phyloP scores from a whole-genome alignment of 805 yeast species.

The Candida orba region DNA sequence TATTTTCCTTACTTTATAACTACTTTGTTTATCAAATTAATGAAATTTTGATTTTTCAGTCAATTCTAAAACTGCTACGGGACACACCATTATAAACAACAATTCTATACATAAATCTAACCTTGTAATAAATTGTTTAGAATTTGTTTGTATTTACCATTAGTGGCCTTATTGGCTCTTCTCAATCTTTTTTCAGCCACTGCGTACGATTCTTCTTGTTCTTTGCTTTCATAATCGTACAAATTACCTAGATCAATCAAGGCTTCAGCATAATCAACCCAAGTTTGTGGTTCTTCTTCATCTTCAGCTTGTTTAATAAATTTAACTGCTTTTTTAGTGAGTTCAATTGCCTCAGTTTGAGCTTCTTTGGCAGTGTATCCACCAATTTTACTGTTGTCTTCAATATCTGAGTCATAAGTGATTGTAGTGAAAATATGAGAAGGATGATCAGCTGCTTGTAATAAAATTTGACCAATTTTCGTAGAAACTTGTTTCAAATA shows the following conservation, averaged over 20 bases:
- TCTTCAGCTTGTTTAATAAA: conserved; percentile 54
- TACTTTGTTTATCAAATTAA: not conserved
- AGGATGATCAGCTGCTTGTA: conserved; percentile 61
- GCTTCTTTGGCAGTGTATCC: conserved; percentile 32
- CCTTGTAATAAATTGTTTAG: conserved; percentile 42
- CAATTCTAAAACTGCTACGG: conserved; percentile 1
- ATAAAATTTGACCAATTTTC: conserved; percentile 53
- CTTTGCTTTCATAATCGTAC: conserved; percentile 52
- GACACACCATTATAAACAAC: conserved; percentile 1
- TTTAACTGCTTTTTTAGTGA: conserved; percentile 46
- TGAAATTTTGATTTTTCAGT: not conserved
- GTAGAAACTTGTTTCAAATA: conserved; percentile 37
- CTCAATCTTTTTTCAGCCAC: conserved; percentile 63
- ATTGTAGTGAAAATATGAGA: conserved; percentile 46
- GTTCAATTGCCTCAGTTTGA: conserved; percentile 39
- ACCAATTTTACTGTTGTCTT: conserved; percentile 22
- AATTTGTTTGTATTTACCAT: conserved; percentile 63
- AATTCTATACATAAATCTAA: not conserved
- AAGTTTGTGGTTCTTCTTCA: conserved; percentile 68
- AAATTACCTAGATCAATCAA: conserved; percentile 73
- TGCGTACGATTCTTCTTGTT: conserved; percentile 59
- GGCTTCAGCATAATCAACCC: conserved; percentile 86
- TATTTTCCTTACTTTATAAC: not conserved
- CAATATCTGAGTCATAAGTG: conserved; percentile 49
- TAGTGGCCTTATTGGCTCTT: conserved; percentile 73